These are phyloP conservation scores for Solioccasus polychromus DNA, from an alignment of 768 basidiomycete genomes.

Conservation along the genomic window DNA sequence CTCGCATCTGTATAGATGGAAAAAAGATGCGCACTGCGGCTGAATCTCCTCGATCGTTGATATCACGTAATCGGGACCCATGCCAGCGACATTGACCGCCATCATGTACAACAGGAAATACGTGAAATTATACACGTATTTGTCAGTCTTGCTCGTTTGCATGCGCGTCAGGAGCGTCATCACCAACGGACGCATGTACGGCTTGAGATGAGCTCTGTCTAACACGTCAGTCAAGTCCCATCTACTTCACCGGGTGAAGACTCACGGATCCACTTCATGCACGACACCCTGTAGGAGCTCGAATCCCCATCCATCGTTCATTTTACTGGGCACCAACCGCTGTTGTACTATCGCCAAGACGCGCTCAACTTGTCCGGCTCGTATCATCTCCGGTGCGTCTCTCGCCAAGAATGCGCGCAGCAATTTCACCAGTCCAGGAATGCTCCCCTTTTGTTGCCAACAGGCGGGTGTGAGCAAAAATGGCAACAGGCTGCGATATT, in stretches of 20 bases:
- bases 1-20: background rate
- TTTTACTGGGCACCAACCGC: slow-evolving; percentile 79
- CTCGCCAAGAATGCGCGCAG: slow-evolving; percentile 79
- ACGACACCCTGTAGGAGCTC: slow-evolving; percentile 82
- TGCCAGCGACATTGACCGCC: slow-evolving; percentile 69
- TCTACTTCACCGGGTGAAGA: slow-evolving; percentile 9
- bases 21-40: slow-evolving; percentile 49
- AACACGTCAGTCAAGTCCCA: background rate
- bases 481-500: slow-evolving; percentile 77
- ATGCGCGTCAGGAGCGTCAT: slow-evolving; percentile 81
- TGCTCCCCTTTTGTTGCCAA: slow-evolving; percentile 93
- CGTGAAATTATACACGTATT: slow-evolving; percentile 79
- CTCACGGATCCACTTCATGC: slow-evolving; percentile 72
- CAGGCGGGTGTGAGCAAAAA: slow-evolving; percentile 80
- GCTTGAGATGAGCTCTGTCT: slow-evolving; percentile 57
- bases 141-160: slow-evolving; percentile 86
- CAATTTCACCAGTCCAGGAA: slow-evolving; percentile 89
- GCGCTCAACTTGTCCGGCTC: slow-evolving; percentile 65
- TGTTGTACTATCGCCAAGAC: slow-evolving; percentile 90
- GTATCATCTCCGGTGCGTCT: slow-evolving; percentile 66
- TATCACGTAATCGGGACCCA: slow-evolving; percentile 79
- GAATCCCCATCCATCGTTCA: slow-evolving; percentile 89
- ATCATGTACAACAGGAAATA: slow-evolving; percentile 74
- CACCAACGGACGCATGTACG: slow-evolving; percentile 71
- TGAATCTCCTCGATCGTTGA: slow-evolving; percentile 82